Evolutionary conservation across 2,329 filamentous ascomycete species (phyloP).

Genomic region (Botrytis paeoniae): DNA sequence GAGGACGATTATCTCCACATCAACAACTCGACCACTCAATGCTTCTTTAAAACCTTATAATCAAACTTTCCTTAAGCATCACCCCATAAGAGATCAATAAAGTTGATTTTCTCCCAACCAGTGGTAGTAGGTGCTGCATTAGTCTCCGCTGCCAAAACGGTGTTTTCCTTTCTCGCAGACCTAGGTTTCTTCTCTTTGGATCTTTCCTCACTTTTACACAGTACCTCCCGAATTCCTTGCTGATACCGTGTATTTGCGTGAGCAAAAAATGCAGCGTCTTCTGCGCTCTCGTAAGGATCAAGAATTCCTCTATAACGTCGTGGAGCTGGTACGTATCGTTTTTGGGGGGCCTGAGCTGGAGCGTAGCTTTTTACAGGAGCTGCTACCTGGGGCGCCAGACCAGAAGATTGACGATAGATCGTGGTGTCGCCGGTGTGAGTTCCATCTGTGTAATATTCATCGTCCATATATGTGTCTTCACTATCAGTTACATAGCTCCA

Average conservation of each 20-base stretch:
- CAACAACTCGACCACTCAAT: rapidly evolving
- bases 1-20: rapidly evolving
- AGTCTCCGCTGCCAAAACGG: neutral
- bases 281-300: neutral
- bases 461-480: neutral
- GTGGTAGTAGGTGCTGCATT: too few relatives aligned
- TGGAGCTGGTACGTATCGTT: neutral
- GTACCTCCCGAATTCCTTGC: neutral
- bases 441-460: neutral
- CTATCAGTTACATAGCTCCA: neutral
- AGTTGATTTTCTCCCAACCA: neutral
- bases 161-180: neutral
- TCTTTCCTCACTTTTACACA: neutral
- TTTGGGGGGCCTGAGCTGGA: neutral
- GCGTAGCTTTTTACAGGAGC: neutral
- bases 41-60: rapidly evolving
- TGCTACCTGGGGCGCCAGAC: neutral
- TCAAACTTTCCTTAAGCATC: neutral
- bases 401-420: neutral
- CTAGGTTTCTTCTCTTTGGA: neutral
- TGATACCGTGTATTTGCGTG: neutral
- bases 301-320: neutral
- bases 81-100: neutral
- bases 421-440: neutral
- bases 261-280: neutral